Conservation (phyloP, 306 rosid species). For the Sphenostylis stenocarpa region DNA sequence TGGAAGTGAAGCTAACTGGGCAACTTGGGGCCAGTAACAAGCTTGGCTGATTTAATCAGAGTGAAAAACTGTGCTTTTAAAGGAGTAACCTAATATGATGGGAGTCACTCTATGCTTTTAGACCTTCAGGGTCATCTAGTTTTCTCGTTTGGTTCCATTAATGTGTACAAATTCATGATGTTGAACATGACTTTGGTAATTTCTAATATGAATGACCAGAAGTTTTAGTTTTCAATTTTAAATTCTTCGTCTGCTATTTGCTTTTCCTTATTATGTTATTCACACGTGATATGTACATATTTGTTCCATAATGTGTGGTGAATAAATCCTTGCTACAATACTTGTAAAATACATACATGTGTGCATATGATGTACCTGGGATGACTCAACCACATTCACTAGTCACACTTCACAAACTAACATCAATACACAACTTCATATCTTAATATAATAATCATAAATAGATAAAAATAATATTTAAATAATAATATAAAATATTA, state of each 20-base stretch:
- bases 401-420: no score
- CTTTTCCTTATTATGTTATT: neutral
- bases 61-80: neutral
- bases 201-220: neutral
- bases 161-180: slow-evolving; percentile 26
- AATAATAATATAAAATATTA: no score
- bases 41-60: no score
- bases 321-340: no score
- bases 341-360: no score
- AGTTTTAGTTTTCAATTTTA: neutral
- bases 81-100: neutral
- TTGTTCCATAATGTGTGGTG: no score
- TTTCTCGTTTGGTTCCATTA: neutral
- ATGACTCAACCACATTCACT: no score
- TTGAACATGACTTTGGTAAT: slow-evolving; percentile 14
- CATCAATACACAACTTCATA: no score
- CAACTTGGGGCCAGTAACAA: slow-evolving; percentile 70
- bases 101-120: neutral
- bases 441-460: no score
- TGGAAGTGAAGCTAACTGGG: slow-evolving; percentile 97
- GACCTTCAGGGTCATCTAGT: neutral
- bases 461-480: no score
- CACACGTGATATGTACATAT: neutral
- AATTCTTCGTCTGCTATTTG: neutral
- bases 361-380: no score